These are phyloP conservation scores for Teratosphaeria nubilosa DNA, from an alignment of 2,329 filamentous ascomycete species.

Conservation along the genomic window DNA sequence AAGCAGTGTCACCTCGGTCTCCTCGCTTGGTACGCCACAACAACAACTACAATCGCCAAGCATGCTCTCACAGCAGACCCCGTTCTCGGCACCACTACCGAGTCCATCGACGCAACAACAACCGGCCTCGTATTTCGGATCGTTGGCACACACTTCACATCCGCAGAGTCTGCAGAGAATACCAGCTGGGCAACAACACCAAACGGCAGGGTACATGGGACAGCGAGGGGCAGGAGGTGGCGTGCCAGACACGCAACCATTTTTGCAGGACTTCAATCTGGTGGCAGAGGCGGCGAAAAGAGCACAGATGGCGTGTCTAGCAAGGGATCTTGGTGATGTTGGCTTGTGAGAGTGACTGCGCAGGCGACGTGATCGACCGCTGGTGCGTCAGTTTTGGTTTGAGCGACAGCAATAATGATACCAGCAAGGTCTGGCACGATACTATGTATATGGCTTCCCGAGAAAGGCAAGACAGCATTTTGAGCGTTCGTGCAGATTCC, in stretches of 20 bases:
- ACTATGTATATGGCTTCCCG: not conserved
- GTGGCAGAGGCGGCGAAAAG: constrained; percentile 88
- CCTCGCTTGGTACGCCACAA: constrained; percentile 13
- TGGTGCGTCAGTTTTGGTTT: not conserved
- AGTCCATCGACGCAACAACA: constrained; percentile 23
- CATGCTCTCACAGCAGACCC: constrained; percentile 20
- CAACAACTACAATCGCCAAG: constrained; percentile 9
- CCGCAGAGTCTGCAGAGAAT: constrained; percentile 21
- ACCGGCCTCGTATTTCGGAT: constrained; percentile 19
- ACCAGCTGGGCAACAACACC: constrained; percentile 19
- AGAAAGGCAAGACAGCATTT: not conserved
- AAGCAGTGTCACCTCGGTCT: constrained; percentile 32
- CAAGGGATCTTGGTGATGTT: constrained; percentile 73
- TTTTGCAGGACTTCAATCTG: constrained; percentile 72
- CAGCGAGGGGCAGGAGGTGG: constrained; percentile 22
- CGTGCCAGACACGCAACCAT: constrained; percentile 43
- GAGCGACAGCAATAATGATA: not conserved
- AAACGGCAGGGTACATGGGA: constrained; percentile 16
- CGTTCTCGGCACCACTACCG: constrained; percentile 24
- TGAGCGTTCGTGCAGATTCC: not conserved
- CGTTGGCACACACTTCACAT: constrained; percentile 23
- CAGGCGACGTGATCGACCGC: not conserved
- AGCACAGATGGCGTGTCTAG: constrained; percentile 80
- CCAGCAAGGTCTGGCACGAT: not conserved
- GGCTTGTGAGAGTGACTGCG: constrained; percentile 26